Evolutionary conservation across 2,329 filamentous ascomycete species (phyloP), one percentile per base, ranked within the genome.

Genomic region (Botrytis porri): DNA sequence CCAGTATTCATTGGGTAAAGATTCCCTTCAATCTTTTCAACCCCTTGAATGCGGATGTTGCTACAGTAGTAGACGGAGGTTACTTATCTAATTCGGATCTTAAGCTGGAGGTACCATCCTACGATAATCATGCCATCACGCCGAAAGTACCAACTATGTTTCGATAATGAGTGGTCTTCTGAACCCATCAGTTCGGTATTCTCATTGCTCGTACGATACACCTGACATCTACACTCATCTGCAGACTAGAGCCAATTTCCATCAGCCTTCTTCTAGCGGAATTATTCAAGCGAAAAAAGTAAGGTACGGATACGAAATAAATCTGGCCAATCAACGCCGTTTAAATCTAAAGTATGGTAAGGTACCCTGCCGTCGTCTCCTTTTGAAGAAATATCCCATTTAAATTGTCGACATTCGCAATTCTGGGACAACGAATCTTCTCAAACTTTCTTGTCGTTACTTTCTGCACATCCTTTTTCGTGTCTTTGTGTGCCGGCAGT

Each of bases 371-470:
- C 39, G 43, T 41, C 39, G 43, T 41, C 69, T 64, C 69, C 69
- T 64, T 57, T 71, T 65, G 59, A 71, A 71, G 59, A 71, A 51
- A 71, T 70, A 70, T 71, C 32, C 41, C 43, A 71, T 71, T 65
- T 71, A 71, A 71, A 54, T 65, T 69, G n/a, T 71, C 59, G 69
- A 71, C 45, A 20, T 65, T 41, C 69, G 69, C 69, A 51, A 14
- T 43, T n/a, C 12, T 22, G n/a, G 48, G 14, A 66, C 37, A 16
- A 66, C 43, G 48, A 70, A 43, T 63, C 32, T 59, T 32, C 25
- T 45, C 37, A 51, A 51, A 32, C 60, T 57, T 35, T 65, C n/a
- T 63, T 63, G 63, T 22, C 45, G 41, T 35, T 29, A 9, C 65
- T 29, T 32, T 8, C 25, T 25, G 45, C 45, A 48, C 35, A 32